Conservation (phyloP, 106 monocot genomes). For the Acorus calamus region DNA sequence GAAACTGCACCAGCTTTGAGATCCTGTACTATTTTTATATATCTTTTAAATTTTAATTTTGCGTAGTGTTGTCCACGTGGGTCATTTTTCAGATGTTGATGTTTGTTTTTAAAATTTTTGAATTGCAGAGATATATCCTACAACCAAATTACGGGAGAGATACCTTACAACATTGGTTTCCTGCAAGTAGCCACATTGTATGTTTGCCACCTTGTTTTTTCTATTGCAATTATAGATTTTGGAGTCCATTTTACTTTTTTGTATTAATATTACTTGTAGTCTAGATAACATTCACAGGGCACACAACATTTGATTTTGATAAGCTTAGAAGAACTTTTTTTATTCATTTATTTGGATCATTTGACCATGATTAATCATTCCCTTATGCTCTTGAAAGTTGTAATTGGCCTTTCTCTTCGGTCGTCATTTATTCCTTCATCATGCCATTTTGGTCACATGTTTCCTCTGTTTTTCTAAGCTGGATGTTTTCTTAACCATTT, state of each 20-base stretch:
- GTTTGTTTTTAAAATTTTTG: not conserved
- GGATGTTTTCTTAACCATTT: no score
- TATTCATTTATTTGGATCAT: not conserved
- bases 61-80: not conserved
- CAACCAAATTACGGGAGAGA: conserved; percentile 84
- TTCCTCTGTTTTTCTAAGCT: no score
- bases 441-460: no score
- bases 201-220: conserved; percentile 1
- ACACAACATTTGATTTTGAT: no score
- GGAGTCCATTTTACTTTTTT: no score
- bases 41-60: not conserved
- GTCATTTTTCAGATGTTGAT: not conserved
- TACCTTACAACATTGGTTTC: conserved; percentile 96
- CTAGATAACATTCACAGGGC: no score
- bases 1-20: conserved; percentile 96
- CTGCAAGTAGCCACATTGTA: conserved; percentile 99
- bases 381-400: not conserved
- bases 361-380: not conserved
- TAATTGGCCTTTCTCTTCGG: no score
- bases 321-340: no score
- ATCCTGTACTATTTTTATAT: conserved; percentile 46
- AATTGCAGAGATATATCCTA: conserved; percentile 83
- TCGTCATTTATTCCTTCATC: no score
- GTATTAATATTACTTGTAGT: no score
- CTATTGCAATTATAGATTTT: no score